Percentiles rank a stretch among this genome's conserved stretches.
Conservation (phyloP, 2,329 filamentous ascomycete genomes). For the Magnaporthiopsis incrustans region DNA sequence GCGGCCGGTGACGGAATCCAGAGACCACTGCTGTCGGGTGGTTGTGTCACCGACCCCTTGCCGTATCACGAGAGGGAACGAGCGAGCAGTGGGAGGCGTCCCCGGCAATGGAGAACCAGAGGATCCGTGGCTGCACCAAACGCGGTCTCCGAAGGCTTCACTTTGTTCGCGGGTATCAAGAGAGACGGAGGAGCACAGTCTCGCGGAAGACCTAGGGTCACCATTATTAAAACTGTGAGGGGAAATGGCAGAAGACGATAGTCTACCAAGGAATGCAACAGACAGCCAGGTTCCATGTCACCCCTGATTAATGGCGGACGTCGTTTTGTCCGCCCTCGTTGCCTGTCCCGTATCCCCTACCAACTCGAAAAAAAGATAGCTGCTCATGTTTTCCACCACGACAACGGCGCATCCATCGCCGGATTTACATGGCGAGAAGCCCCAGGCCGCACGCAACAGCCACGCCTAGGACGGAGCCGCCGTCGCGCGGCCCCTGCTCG, state of each 20-base stretch:
- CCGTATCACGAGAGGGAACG: not conserved
- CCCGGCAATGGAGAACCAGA: not conserved
- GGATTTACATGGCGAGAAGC: slow-evolving; percentile 22
- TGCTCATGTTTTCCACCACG: not conserved
- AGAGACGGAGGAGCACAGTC: too few relatives aligned
- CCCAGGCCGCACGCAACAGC: slow-evolving; percentile 15
- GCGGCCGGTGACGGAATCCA: not conserved
- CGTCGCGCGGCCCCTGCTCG: not conserved
- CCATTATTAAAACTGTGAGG: not conserved
- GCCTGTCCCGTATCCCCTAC: too few relatives aligned
- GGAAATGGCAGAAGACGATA: not conserved
- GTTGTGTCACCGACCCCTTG: not conserved
- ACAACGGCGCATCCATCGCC: not conserved
- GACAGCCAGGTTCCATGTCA: not conserved
- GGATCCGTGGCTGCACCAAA: not conserved
- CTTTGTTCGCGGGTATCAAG: too few relatives aligned
- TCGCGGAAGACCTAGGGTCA: too few relatives aligned
- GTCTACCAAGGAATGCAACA: not conserved
- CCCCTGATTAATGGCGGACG: not conserved
- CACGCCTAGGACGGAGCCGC: slow-evolving; percentile 4
- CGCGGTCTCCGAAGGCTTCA: too few relatives aligned
- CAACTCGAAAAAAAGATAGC: not conserved
- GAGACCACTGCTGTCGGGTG: not conserved
- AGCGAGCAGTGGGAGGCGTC: not conserved
- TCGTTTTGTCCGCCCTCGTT: not conserved